Evolutionary conservation across 1,284 basidiomycete species (phyloP).

Genomic region (Chalciporus piperatoides): DNA sequence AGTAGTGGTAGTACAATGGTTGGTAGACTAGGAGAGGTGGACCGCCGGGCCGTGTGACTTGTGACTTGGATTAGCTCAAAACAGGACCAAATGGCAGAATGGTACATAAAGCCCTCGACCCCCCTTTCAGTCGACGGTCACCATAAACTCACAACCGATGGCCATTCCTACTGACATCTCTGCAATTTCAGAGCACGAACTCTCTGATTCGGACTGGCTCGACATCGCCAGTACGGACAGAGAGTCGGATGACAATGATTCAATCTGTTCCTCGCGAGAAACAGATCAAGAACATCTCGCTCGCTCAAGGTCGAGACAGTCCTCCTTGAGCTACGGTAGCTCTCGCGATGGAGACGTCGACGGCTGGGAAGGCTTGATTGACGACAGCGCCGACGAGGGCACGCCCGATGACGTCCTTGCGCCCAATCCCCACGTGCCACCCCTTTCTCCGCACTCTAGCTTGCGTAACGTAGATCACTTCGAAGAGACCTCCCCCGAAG

Average conservation of each 20-base stretch:
- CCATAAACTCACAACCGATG: conserved; percentile 26
- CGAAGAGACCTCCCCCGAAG: conserved; percentile 42
- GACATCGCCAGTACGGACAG: conserved; percentile 61
- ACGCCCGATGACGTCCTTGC: conserved; percentile 31
- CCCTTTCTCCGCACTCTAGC: conserved; percentile 26
- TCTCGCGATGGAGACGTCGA: conserved; percentile 63
- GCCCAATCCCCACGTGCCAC: conserved; percentile 26
- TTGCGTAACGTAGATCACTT: conserved; percentile 26
- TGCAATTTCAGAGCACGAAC: conserved; percentile 55
- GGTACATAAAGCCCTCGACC: conserved; percentile 25
- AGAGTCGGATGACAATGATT: conserved; percentile 67
- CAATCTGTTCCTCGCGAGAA: conserved; percentile 49
- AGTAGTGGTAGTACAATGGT: no score
- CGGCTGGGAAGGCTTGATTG: conserved; percentile 70
- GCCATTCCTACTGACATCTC: conserved; percentile 33
- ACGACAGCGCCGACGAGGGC: conserved; percentile 51
- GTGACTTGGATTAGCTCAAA: conserved; percentile 14
- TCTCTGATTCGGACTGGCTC: conserved; percentile 78
- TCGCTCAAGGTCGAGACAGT: conserved; percentile 57
- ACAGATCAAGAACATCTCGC: conserved; percentile 55
- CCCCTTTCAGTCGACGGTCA: conserved; percentile 31
- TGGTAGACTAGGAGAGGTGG: no score
- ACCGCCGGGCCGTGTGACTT: not conserved
- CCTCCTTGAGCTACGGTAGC: conserved; percentile 62
- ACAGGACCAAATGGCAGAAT: conserved; percentile 26